Base-by-base conservation (phyloP, 1,139 yeast genomes). In the Lipomyces yarrowii region DNA sequence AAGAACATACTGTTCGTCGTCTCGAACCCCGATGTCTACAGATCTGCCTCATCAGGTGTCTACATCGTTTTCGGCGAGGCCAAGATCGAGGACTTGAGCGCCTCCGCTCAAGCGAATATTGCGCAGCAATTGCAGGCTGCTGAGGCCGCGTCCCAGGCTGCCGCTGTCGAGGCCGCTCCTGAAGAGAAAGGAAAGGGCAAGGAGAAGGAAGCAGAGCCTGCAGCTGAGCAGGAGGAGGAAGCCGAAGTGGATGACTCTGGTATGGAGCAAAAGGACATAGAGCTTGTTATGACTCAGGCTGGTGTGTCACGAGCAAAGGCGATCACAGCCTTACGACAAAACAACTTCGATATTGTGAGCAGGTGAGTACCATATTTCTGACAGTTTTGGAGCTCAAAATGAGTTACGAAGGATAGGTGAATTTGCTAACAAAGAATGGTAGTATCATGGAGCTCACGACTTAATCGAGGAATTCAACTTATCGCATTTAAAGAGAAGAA, bases 21-120 rank as follows among this genome's bases (percentile, higher is more conserved):
- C 83, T 96, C 91, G 81, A 81, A 82, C 74, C 99, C 99, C 80
- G 98, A 93, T 75, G 99, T 94, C 70, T 94, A 85, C 96, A 91
- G 86, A 83, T 88, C 97, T 72, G 81, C 83, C 62, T 85, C 89
- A 75, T 96, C 97, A 77, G 97, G 98, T 79, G 88, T 96, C 75
- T 94, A 90, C 84, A 88, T 94, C 76, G 98, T 94, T 73, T 93
- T 94, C 76, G 99, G 99, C 82, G 98, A 93, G 83, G 96, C 97
- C 79, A 91, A 91, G 87, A 90, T 91, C 74, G 97, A 92, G 80
- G 96, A 91, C 83, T 82, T 90, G 81, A 87, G 88, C 83, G 87
- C 89, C 82, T 82, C 83, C 74, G 88, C 88, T 72, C 81, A 78
- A 71, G 70, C 72, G 59, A 66, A 72, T 55, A 68, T 69, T 62